A percentile compares a stretch with the other conserved stretches of the same genome.
Evolutionary conservation across 306 rosid genomes (phyloP).

Genomic region (Dalbergia oliveri): DNA sequence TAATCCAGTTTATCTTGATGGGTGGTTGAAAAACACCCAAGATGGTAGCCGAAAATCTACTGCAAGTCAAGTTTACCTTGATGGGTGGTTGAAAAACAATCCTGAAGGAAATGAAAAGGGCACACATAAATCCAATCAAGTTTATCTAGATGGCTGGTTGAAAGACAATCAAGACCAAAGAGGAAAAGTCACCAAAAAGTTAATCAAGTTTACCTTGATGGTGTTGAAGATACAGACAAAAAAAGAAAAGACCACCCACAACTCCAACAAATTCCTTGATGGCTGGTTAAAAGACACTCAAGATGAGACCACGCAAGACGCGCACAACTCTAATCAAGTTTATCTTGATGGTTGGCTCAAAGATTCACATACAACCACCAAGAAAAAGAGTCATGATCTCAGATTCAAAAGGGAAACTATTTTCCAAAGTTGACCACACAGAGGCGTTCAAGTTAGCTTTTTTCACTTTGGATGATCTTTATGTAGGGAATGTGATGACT

Average conservation of each 20-base stretch:
- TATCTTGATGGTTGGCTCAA: background rate
- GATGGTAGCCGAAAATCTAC: background rate
- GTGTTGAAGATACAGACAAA: background rate
- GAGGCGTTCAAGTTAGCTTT: slow-evolving; percentile 52
- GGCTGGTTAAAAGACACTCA: background rate
- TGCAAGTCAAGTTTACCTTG: background rate
- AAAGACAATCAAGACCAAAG: background rate
- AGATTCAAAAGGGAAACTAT: background rate
- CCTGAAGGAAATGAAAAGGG: background rate
- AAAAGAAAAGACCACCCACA: background rate
- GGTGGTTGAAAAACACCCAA: background rate
- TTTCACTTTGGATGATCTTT: slow-evolving; percentile 52
- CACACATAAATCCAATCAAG: background rate
- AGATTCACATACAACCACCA: background rate
- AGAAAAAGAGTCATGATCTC: background rate
- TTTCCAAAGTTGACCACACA: slow-evolving; percentile 46
- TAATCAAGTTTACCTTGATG: background rate
- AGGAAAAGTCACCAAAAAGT: background rate
- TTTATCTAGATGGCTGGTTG: slow-evolving; percentile 24
- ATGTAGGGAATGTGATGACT: slow-evolving; percentile 53
- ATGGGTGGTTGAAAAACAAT: slow-evolving; percentile 22
- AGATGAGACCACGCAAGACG: background rate
- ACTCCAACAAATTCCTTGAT: background rate
- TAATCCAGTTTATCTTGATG: background rate
- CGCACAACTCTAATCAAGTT: background rate